These are phyloP conservation scores for Eleusine coracana DNA, from an alignment of 176 grass and related monocot genomes.

Conservation along the genomic window DNA sequence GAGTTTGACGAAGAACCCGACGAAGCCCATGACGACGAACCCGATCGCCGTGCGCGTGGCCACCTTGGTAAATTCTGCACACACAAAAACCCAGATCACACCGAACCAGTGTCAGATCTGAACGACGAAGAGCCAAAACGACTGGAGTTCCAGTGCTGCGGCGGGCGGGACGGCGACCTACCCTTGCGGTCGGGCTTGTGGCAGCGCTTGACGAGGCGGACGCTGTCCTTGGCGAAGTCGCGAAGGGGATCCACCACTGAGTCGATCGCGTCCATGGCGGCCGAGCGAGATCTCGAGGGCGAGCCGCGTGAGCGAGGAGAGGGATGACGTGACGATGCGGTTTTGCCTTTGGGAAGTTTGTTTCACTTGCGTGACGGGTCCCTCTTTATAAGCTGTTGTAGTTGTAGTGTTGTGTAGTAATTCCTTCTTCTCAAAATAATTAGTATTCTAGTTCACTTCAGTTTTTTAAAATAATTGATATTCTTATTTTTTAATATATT, in stretches of 20 bases:
- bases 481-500: too few relatives aligned
- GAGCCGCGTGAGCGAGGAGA: background rate
- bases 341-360: constrained; percentile 22
- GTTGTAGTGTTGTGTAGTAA: too few relatives aligned
- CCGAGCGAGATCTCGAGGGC: constrained; percentile 34
- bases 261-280: constrained; percentile 83
- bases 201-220: constrained; percentile 98
- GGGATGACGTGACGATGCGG: background rate
- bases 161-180: background rate
- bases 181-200: constrained; percentile 98
- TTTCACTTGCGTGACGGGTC: background rate
- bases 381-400: constrained; percentile 4
- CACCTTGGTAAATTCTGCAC: constrained; percentile 92
- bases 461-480: too few relatives aligned
- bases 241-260: constrained; percentile 89
- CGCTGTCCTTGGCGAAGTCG: constrained; percentile 95
- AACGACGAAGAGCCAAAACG: background rate
- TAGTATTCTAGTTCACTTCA: too few relatives aligned
- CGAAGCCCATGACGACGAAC: constrained; percentile 86
- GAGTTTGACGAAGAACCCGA: constrained; percentile 82
- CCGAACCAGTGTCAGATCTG: constrained; percentile 28
- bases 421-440: too few relatives aligned
- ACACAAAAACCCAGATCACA: background rate
- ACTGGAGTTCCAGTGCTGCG: background rate
- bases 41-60: constrained; percentile 73